Evolutionary conservation across 768 basidiomycete genomes (phyloP), one percentile per base, ranked within the genome.

Genomic region (Leccinum pellstonianum): DNA sequence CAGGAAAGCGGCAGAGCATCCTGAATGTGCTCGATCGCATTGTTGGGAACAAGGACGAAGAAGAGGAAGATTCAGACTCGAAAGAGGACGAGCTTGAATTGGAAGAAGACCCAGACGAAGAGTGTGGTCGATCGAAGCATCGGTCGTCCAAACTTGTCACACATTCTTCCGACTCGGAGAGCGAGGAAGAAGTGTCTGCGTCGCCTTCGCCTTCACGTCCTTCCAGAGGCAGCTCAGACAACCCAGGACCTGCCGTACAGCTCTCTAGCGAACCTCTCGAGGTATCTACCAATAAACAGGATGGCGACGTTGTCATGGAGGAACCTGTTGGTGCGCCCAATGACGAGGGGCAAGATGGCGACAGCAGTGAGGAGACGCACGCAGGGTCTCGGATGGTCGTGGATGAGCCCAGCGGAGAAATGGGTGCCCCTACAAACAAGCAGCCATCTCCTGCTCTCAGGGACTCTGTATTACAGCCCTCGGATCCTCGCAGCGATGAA

Each of bases 11-110:
- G 0, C 58, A 60, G 47, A 69, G 56, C 29, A 49, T 69, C 21
- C 21, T 62, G 31, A 63, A 71, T n/a, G 63, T 76, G 23, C 57
- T 77, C 2, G 71, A 72, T 23, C 71, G 56, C 53, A 62, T 74
- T 54, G 62, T 62, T 66, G 76, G 62, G 12, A 51, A 69, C 10
- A 68, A 71, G 3, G 71, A 67, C 37, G 71, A 73, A 9, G 73
- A 80, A 47, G 72, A 79, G 11, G 73, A 80, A 46, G 72, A 79
- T 21, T 58, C 68, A 17, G 70, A 73, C 9, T 75, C 77, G 12
- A 75, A 76, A 57, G 80, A 79, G 41, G 77, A 75, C 15, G 77
- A 79, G 51, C 77, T 73, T 15, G 75, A 77, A 38, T 75, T 76
- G 15, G 76, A 79, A 21, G 80, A 80, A 27, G 78, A 80, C 21